Evolutionary conservation across 805 yeast genomes (phyloP).

Genomic region (Zygosaccharomyces pseudorouxii): DNA sequence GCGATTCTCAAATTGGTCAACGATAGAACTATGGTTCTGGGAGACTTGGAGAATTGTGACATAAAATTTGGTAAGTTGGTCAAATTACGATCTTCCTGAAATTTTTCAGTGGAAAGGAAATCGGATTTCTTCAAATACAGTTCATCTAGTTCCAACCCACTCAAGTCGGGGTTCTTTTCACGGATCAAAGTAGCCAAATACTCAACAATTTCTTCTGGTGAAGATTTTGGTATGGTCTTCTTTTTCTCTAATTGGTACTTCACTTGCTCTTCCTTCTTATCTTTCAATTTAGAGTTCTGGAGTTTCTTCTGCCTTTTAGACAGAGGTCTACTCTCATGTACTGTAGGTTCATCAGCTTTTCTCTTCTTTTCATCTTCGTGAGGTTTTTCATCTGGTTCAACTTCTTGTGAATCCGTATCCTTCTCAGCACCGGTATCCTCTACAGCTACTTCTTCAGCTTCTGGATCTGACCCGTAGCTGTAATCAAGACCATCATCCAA

Average conservation of each 20-base stretch:
- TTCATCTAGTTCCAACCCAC: slow-evolving; percentile 72
- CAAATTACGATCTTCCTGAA: slow-evolving; percentile 48
- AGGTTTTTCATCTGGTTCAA: slow-evolving; percentile 19
- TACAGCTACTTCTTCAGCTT: slow-evolving; percentile 30
- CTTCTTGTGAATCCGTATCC: neutral
- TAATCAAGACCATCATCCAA: slow-evolving; percentile 75
- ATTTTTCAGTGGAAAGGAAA: slow-evolving; percentile 59
- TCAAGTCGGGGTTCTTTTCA: slow-evolving; percentile 56
- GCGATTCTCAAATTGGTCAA: slow-evolving; percentile 86
- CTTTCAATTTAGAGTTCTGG: slow-evolving; percentile 43
- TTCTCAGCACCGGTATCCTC: slow-evolving; percentile 17
- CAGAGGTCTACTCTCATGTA: slow-evolving; percentile 10
- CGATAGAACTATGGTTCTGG: slow-evolving; percentile 47
- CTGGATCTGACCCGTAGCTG: slow-evolving; percentile 39
- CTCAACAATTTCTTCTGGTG: slow-evolving; percentile 62
- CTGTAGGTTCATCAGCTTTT: slow-evolving; percentile 29
- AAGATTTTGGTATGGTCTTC: slow-evolving; percentile 47
- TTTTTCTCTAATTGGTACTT: slow-evolving; percentile 60
- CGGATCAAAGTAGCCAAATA: slow-evolving; percentile 58
- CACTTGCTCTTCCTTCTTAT: slow-evolving; percentile 63
- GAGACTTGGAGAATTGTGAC: slow-evolving; percentile 44
- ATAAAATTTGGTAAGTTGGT: slow-evolving; percentile 55
- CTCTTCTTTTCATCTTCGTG: slow-evolving; percentile 23
- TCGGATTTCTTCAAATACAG: slow-evolving; percentile 51
- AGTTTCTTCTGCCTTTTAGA: slow-evolving; percentile 34